Evolutionary conservation across 1,139 yeast species (phyloP).

Genomic region (Kluyveromyces sp.): DNA sequence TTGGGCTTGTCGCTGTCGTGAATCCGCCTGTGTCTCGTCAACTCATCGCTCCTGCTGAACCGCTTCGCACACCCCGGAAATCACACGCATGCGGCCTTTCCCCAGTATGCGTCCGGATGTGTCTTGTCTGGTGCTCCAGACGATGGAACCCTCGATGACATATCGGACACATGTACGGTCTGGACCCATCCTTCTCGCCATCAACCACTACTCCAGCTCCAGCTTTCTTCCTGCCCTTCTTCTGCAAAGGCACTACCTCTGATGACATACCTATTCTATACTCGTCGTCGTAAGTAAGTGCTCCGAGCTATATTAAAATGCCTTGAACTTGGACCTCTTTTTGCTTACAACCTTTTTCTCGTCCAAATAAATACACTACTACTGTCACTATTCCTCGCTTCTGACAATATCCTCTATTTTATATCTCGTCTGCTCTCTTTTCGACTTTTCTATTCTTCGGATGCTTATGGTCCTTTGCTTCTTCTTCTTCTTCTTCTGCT

Average conservation of each 20-base stretch:
- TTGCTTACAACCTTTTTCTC: no score
- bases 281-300: no score
- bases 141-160: constrained; percentile 59
- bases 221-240: constrained; percentile 7
- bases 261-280: neutral
- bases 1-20: constrained; percentile 50
- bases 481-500: no score
- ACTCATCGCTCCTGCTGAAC: constrained; percentile 60
- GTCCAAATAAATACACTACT: no score
- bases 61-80: constrained; percentile 57
- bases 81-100: constrained; percentile 71
- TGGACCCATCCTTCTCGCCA: constrained; percentile 20
- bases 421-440: no score
- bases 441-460: no score
- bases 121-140: constrained; percentile 63
- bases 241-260: constrained; percentile 2
- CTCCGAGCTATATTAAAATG: no score
- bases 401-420: no score
- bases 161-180: constrained; percentile 53
- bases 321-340: no score
- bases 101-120: constrained; percentile 63
- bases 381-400: no score
- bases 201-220: constrained; percentile 2
- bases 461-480: no score
- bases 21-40: constrained; percentile 58